phyloP scores from a whole-genome alignment of 1,284 basidiomycete species.

The Phlebopus sp. region DNA sequence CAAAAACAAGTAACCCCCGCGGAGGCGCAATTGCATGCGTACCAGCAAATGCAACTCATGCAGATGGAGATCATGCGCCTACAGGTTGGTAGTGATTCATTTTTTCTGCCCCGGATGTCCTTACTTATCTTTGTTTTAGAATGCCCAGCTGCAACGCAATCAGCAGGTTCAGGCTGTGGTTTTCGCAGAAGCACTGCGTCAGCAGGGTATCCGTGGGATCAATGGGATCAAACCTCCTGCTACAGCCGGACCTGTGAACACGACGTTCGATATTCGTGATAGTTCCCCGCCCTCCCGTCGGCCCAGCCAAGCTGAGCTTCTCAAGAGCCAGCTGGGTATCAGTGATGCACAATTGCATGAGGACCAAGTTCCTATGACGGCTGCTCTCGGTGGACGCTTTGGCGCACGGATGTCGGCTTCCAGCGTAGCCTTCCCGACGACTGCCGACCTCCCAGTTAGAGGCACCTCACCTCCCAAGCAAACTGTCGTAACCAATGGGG shows the following conservation, averaged over 20 bases:
- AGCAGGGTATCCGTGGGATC: constrained; percentile 55
- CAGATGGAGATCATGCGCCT: constrained; percentile 77
- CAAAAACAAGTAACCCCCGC: constrained; percentile 41
- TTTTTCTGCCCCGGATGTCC: constrained; percentile 5
- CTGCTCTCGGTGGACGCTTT: constrained; percentile 70
- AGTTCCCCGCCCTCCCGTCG: constrained; percentile 58
- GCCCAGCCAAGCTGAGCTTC: constrained; percentile 60
- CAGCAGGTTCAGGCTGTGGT: constrained; percentile 47
- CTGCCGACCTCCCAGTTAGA: constrained; percentile 39
- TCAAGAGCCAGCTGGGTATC: constrained; percentile 56
- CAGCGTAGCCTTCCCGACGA: constrained; percentile 41
- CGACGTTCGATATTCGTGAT: constrained; percentile 60
- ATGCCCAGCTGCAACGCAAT: constrained; percentile 36
- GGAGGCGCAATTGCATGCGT: constrained; percentile 49
- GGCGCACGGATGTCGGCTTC: constrained; percentile 52
- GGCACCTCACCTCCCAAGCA: constrained; percentile 50
- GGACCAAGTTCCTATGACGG: constrained; percentile 74
- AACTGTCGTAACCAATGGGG: constrained; percentile 69
- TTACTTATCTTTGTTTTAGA: constrained; percentile 19
- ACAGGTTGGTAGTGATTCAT: constrained; percentile 50
- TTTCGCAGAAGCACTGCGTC: constrained; percentile 59
- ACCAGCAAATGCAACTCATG: constrained; percentile 75
- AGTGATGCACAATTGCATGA: constrained; percentile 28
- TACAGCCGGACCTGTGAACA: constrained; percentile 63
- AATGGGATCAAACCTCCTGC: constrained; percentile 57